Base-by-base conservation (phyloP, 352 stramenopile genomes). In the Pythium periplocum region DNA sequence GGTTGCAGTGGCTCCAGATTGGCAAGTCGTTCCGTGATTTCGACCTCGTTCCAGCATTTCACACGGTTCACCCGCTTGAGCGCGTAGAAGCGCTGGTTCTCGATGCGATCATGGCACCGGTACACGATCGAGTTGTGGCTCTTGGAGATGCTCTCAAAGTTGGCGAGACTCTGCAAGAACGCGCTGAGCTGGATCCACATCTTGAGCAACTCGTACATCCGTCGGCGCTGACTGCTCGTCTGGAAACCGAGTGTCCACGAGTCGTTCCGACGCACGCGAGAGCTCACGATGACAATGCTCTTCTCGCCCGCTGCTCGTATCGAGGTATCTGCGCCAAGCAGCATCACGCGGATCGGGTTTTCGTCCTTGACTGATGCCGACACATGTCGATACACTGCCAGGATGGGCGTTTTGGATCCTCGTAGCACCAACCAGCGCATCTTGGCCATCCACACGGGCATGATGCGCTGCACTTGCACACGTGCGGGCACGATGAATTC, bases 61-160 rank as follows among this genome's bases (percentile, higher is more conserved):
- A 47, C 43, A 2, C 56, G 61, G 47, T 73, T 65, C 34, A 88
- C 57, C 5, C 71, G 64, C 37, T 88, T 88, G 34, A 88, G 59
- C 31, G 78, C 73, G 41, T 63, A 88, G 39, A 60, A 49, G 3
- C 59, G 50, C 7, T 40, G 17, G 2, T 26, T 26, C n/a, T 75
- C 61, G 6, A 62, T 33, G 11, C 55, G 58, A 38, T 83, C 62
- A 12, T 69, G 51, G 50, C 78, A 88, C 4, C 64, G 64, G 33
- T 86, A 85, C 11, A 88, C 73, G 4, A 68, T 62, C 49, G 78
- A 83, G 53, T 71, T 73, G 52, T 81, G 61, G 53, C 64, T 71
- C 46, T 72, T 75, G 10, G 70, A 55, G 45, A 88, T 61, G 55
- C 71, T 77, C 44, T 77, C 60, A 48, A 86, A 64, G 6, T 50